Base-by-base conservation (phyloP, 805 yeast genomes). In the Ogataea trehalophila region DNA sequence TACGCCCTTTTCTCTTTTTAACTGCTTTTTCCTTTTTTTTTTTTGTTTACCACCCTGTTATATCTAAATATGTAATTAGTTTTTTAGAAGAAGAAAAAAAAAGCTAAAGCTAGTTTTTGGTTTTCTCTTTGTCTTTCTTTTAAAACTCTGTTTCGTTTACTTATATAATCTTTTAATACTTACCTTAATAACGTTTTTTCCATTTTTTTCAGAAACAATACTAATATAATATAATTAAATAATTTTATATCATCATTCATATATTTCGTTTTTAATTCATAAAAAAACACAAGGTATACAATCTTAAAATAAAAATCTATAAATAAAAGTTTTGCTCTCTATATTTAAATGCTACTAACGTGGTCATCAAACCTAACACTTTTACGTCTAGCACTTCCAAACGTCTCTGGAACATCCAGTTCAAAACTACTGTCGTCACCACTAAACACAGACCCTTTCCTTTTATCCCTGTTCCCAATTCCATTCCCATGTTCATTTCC, bases 281-380 rank as follows among this genome's bases (percentile, higher is more conserved):
- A 37, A 37, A 34, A n/a, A n/a, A n/a, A n/a, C n/a, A n/a, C n/a
- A n/a, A n/a, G n/a, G n/a, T n/a, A n/a, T n/a, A n/a, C n/a, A n/a
- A n/a, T 14, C 8, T 14, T n/a, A n/a, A n/a, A 37, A 37, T 14
- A 16, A 18, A 37, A 37, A 20, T 20, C 20, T 20, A 20, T 20
- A n/a, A n/a, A 20, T 20, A 20, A 20, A 20, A 20, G 3, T 20
- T 20, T 20, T 20, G 20, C 20, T 20, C 20, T 20, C 20, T 29
- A 29, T 42, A n/a, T 31, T 15, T 38, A 33, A 33, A 43, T 49
- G 39, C 42, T 44, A 33, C 44, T 49, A 16, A 49, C 51, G 14
- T 39, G 36, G 26, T 59, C 63, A 22, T 60, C 65, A 46, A 63
- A 63, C 23, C 63, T 50, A 13, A 65, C 69, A 37, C 67, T 63